A percentile compares a stretch with the other conserved stretches of the same genome.
Evolutionary conservation across 805 yeast genomes (phyloP).

Genomic region (Yueomyces sp.): DNA sequence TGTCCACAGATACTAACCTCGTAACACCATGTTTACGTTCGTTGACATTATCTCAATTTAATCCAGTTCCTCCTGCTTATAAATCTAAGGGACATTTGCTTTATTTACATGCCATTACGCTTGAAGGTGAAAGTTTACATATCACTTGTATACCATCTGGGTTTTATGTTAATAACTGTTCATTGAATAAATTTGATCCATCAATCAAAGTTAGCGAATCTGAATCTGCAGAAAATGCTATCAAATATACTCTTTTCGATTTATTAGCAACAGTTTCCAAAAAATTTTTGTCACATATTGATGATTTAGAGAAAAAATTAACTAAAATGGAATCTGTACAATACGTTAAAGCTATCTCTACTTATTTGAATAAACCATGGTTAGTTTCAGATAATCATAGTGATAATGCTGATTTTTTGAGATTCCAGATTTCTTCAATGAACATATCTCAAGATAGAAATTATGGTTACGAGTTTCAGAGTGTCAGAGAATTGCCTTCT

Average conservation of each 20-base stretch:
- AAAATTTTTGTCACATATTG: constrained; percentile 38
- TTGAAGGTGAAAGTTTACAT: constrained; percentile 69
- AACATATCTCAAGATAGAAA: constrained; percentile 36
- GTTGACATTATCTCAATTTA: constrained; percentile 66
- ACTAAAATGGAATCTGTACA: constrained; percentile 35
- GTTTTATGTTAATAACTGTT: constrained; percentile 60
- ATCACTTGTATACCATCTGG: constrained; percentile 74
- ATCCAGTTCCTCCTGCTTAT: constrained; percentile 62
- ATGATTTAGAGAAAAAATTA: constrained; percentile 35
- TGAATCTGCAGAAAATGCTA: constrained; percentile 4
- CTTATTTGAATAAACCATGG: constrained; percentile 68
- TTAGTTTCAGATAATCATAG: constrained; percentile 25
- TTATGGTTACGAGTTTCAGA: constrained; percentile 87
- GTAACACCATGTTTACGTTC: constrained; percentile 36
- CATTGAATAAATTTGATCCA: constrained; percentile 61
- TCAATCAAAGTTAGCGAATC: constrained; percentile 24
- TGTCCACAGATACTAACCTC: constrained; percentile 10
- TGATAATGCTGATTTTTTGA: constrained; percentile 40
- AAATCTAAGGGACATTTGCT: constrained; percentile 64
- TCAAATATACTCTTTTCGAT: constrained; percentile 37
- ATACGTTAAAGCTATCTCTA: constrained; percentile 47
- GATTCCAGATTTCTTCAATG: constrained; percentile 35
- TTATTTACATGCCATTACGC: constrained; percentile 60
- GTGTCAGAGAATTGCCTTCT: constrained; percentile 58
- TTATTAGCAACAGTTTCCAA: constrained; percentile 58